These are phyloP conservation scores for Hanseniaspora occidentalis DNA, from an alignment of 805 yeast species.

Conservation along the genomic window DNA sequence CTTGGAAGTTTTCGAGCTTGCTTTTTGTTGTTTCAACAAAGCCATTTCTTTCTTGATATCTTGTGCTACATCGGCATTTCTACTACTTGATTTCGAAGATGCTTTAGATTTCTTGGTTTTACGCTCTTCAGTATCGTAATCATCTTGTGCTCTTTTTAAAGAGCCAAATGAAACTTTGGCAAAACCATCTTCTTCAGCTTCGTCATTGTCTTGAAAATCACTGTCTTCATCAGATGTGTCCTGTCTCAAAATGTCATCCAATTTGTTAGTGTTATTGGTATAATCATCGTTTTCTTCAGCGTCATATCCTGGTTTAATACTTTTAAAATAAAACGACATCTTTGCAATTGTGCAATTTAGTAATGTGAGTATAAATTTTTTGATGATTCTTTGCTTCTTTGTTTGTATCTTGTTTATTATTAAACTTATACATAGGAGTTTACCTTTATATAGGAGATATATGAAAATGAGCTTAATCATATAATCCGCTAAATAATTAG, in stretches of 20 bases:
- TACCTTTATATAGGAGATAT: no score
- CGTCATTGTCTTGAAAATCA: slow-evolving; percentile 21
- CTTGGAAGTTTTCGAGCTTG: slow-evolving; percentile 1
- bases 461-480: no score
- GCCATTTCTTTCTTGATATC: slow-evolving; percentile 2
- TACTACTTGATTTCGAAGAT: neutral
- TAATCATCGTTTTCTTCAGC: slow-evolving; percentile 23
- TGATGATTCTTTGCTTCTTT: no score
- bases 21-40: slow-evolving; percentile 5
- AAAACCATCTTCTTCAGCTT: slow-evolving; percentile 12
- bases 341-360: neutral
- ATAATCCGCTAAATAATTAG: no score
- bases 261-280: slow-evolving; percentile 8
- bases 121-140: slow-evolving; percentile 23
- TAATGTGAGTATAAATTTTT: no score
- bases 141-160: slow-evolving; percentile 44
- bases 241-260: slow-evolving; percentile 32
- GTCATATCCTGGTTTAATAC: slow-evolving; percentile 17
- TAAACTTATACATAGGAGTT: no score
- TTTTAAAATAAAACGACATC: slow-evolving; percentile 24
- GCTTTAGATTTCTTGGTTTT: slow-evolving; percentile 3
- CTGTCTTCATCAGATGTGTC: slow-evolving; percentile 55
- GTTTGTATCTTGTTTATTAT: no score
- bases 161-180: slow-evolving; percentile 56
- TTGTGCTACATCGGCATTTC: no score